Percentiles rank a stretch among this genome's conserved stretches.
Evolutionary conservation across 306 rosid genomes (phyloP).

Genomic region (Spatholobus suberectus): DNA sequence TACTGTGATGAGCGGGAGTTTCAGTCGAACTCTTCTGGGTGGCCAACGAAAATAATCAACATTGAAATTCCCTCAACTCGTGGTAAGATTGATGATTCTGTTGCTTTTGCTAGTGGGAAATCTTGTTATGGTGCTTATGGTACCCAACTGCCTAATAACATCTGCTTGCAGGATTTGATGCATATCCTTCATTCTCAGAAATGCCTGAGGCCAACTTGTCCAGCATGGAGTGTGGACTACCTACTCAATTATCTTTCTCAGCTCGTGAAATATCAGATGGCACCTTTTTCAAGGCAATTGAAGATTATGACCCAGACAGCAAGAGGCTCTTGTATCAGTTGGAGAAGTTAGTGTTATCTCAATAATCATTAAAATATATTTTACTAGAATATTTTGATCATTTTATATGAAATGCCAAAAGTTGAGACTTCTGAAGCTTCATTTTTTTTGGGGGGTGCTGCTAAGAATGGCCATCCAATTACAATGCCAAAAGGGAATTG

Average conservation of each 20-base stretch:
- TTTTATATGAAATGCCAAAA: constrained; percentile 36
- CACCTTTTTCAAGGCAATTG: constrained; percentile 91
- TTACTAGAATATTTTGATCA: constrained; percentile 32
- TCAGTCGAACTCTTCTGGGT: constrained; percentile 73
- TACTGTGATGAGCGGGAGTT: constrained; percentile 80
- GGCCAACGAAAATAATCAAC: constrained; percentile 90
- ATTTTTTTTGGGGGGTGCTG: not conserved
- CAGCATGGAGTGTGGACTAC: constrained; percentile 86
- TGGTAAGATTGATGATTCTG: constrained; percentile 56
- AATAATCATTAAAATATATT: constrained; percentile 19
- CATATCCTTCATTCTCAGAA: constrained; percentile 77
- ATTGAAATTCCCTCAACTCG: constrained; percentile 83
- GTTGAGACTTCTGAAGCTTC: constrained; percentile 12
- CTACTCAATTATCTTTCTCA: constrained; percentile 93
- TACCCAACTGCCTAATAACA: constrained; percentile 29
- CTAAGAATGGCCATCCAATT: constrained; percentile 20
- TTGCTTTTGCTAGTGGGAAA: constrained; percentile 33
- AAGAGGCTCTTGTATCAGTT: constrained; percentile 81
- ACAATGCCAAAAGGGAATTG: constrained; percentile 30
- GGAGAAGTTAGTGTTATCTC: constrained; percentile 67
- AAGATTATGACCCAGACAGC: constrained; percentile 93
- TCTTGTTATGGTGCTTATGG: constrained; percentile 41
- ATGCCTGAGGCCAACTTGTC: constrained; percentile 67
- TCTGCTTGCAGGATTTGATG: constrained; percentile 67
- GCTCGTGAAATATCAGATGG: constrained; percentile 97